Conservation (phyloP, 2,329 filamentous ascomycete genomes). For the Colletotrichum higginsianum region DNA sequence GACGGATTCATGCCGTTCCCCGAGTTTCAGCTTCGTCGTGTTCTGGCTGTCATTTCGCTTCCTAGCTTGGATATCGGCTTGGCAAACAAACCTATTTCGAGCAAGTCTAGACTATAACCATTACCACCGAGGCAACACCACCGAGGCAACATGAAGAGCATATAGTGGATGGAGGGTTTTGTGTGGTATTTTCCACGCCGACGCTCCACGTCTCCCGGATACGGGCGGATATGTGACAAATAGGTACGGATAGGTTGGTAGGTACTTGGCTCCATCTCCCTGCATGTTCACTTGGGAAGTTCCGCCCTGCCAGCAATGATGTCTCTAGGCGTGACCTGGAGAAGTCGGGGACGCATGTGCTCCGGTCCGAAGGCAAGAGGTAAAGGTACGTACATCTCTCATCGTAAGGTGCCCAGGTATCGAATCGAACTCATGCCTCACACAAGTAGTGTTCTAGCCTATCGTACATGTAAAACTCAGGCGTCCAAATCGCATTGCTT, state of each 20-base stretch:
- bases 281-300: no score
- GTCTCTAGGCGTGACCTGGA: background rate
- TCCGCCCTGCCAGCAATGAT: no score
- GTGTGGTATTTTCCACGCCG: no score
- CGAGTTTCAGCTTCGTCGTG: background rate
- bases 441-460: background rate
- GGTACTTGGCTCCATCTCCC: no score
- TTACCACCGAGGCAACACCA: background rate
- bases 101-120: background rate
- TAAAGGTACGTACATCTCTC: background rate
- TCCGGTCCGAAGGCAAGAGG: background rate
- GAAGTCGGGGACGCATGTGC: background rate
- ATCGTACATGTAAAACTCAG: background rate
- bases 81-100: background rate
- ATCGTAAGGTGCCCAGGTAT: background rate
- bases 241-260: no score
- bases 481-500: background rate
- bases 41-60: background rate
- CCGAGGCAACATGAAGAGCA: background rate
- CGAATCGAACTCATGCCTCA: background rate
- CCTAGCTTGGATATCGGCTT: background rate
- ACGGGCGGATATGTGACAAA: background rate
- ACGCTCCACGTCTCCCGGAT: background rate
- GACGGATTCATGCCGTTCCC: background rate
- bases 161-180: background rate